A percentile compares a stretch with the other conserved stretches of the same genome.
phyloP scores from a whole-genome alignment of 768 basidiomycete genomes.

The Lentinula sp. region DNA sequence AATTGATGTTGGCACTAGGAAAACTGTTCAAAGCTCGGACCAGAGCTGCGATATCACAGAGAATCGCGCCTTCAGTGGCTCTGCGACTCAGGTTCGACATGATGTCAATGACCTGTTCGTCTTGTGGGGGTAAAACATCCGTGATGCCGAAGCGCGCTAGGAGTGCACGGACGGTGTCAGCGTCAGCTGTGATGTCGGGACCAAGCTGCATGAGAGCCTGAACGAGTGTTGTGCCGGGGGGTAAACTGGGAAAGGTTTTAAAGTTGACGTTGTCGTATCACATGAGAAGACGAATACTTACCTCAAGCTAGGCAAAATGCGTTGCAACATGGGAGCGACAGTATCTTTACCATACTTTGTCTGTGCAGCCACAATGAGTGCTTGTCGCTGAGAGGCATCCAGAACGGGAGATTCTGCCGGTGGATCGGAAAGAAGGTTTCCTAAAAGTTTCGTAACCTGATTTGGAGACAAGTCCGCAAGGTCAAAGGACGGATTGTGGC shows the following conservation, averaged over 20 bases:
- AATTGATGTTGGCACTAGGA: slow-evolving; percentile 65
- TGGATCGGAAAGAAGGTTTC: slow-evolving; percentile 70
- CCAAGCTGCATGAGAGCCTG: slow-evolving; percentile 75
- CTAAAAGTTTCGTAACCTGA: slow-evolving; percentile 74
- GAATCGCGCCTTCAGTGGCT: slow-evolving; percentile 63
- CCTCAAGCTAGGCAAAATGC: slow-evolving; percentile 72
- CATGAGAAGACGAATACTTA: slow-evolving; percentile 22
- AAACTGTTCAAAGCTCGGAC: slow-evolving; percentile 69
- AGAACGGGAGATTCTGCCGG: slow-evolving; percentile 65
- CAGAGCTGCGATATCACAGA: slow-evolving; percentile 73
- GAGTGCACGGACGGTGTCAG: slow-evolving; percentile 63
- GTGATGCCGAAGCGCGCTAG: slow-evolving; percentile 73
- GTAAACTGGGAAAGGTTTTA: slow-evolving; percentile 39
- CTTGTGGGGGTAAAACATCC: slow-evolving; percentile 63
- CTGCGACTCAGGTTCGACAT: slow-evolving; percentile 61
- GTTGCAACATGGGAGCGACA: slow-evolving; percentile 65
- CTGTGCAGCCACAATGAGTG: slow-evolving; percentile 67
- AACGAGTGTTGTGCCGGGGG: slow-evolving; percentile 61
- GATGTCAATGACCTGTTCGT: slow-evolving; percentile 66
- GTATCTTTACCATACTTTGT: slow-evolving; percentile 78
- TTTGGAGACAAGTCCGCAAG: slow-evolving; percentile 69
- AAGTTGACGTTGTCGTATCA: slow-evolving; percentile 10
- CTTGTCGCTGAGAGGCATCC: slow-evolving; percentile 68
- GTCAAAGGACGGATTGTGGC: slow-evolving; percentile 78
- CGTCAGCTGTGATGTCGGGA: slow-evolving; percentile 70